These are phyloP conservation scores for Trametes hirsuta DNA, from an alignment of 1,284 basidiomycete species.

Conservation along the genomic window DNA sequence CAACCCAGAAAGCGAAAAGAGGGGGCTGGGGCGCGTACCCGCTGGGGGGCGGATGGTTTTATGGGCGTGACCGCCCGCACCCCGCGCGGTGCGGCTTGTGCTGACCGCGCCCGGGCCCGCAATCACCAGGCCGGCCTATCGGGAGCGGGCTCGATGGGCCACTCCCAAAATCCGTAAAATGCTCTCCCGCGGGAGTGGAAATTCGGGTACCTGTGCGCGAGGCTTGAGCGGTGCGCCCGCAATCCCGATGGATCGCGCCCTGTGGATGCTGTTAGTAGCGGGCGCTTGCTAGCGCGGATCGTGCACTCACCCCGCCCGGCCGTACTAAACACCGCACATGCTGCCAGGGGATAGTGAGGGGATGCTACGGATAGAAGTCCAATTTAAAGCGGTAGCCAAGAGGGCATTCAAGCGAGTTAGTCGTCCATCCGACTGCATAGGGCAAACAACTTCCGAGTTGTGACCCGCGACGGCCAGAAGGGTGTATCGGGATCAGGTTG, in stretches of 20 bases:
- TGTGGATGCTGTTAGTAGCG: neutral
- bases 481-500: too few relatives aligned
- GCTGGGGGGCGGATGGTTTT: neutral
- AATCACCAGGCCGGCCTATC: neutral
- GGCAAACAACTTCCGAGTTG: too few relatives aligned
- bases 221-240: neutral
- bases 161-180: neutral
- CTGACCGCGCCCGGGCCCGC: constrained; percentile 5
- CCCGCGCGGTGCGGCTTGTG: constrained; percentile 2
- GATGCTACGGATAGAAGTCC: too few relatives aligned
- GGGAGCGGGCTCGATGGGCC: constrained; percentile 1
- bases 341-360: too few relatives aligned
- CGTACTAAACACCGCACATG: too few relatives aligned
- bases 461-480: too few relatives aligned
- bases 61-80: neutral
- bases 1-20: neutral
- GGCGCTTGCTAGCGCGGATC: too few relatives aligned
- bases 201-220: neutral
- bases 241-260: neutral
- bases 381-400: too few relatives aligned
- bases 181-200: neutral
- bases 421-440: too few relatives aligned
- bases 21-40: neutral
- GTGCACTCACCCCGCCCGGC: too few relatives aligned
- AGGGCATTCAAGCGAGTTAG: too few relatives aligned